Conservation (phyloP, 257 asterid genomes). For the Ehretia macrophylla region DNA sequence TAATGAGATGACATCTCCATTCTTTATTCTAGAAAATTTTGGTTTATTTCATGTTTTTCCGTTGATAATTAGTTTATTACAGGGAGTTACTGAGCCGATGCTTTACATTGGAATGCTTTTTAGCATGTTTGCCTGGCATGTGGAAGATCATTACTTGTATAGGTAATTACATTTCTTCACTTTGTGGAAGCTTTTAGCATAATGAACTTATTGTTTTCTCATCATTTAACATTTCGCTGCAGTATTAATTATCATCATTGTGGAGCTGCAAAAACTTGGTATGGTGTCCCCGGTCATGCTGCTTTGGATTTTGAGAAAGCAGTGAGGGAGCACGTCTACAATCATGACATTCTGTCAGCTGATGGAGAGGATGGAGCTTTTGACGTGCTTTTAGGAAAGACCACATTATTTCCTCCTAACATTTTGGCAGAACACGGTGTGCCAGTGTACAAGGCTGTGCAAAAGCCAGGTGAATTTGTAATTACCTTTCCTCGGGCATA, state of each 20-base stretch:
- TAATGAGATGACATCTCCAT: conserved; percentile 21
- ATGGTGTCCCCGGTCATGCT: conserved; percentile 92
- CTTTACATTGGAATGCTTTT: conserved; percentile 96
- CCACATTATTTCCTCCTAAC: conserved; percentile 92
- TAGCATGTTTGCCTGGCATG: conserved; percentile 99
- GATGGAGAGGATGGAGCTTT: conserved; percentile 97
- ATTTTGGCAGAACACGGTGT: conserved; percentile 67
- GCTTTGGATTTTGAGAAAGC: conserved; percentile 85
- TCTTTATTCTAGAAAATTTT: conserved; percentile 5
- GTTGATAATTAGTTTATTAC: conserved; percentile 25
- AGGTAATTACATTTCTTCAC: conserved; percentile 38
- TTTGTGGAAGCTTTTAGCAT: not conserved
- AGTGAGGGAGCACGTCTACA: conserved; percentile 74
- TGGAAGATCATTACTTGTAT: conserved; percentile 95
- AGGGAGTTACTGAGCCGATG: conserved; percentile 99
- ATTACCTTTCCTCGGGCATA: conserved; percentile 95
- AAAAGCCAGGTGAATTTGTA: conserved; percentile 90
- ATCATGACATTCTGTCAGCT: conserved; percentile 62
- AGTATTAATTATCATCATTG: conserved; percentile 97
- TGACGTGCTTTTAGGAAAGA: conserved; percentile 90
- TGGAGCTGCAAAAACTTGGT: conserved; percentile 99
- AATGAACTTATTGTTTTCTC: conserved; percentile 3
- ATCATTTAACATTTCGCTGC: conserved; percentile 21
- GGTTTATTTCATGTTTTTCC: conserved; percentile 1
- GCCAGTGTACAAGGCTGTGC: conserved; percentile 92